A percentile compares a stretch with the other conserved stretches of the same genome.
Evolutionary conservation across 345 rosid species (phyloP).

Genomic region (Turritis glabra): DNA sequence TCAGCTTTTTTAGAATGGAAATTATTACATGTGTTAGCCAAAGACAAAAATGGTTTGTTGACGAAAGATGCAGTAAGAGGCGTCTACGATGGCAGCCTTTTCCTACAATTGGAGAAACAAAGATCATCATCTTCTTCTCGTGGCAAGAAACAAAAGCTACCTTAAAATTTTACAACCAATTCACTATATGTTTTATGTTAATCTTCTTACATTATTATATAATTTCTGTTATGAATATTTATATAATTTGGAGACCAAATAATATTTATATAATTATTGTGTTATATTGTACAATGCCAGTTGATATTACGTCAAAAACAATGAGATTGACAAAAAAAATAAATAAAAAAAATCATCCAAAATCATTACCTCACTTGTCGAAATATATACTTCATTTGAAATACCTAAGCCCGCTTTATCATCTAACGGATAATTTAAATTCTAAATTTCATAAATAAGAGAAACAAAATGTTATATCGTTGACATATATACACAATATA

Average conservation of each 20-base stretch:
- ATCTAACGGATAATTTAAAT: background rate
- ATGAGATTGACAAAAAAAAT: background rate
- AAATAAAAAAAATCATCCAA: no score
- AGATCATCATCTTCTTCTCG: conserved; percentile 21
- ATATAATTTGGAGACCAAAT: background rate
- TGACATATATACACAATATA: background rate
- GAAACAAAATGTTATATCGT: background rate
- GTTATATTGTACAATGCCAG: background rate
- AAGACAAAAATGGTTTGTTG: conserved; percentile 66
- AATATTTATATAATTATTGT: background rate
- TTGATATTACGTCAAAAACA: no score
- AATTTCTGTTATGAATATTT: background rate
- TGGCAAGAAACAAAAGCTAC: background rate
- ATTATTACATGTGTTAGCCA: conserved; percentile 45
- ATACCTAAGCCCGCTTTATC: background rate
- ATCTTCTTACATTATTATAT: background rate
- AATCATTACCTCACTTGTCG: background rate
- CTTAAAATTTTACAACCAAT: background rate
- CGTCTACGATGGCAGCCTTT: conserved; percentile 74
- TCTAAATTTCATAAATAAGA: background rate
- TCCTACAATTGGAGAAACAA: conserved; percentile 54
- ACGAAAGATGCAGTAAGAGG: conserved; percentile 51
- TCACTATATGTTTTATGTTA: background rate
- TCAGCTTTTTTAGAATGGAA: conserved; percentile 63
- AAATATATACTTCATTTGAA: background rate